phyloP scores from a whole-genome alignment of 768 basidiomycete species.

The Leccinum uliginosum region DNA sequence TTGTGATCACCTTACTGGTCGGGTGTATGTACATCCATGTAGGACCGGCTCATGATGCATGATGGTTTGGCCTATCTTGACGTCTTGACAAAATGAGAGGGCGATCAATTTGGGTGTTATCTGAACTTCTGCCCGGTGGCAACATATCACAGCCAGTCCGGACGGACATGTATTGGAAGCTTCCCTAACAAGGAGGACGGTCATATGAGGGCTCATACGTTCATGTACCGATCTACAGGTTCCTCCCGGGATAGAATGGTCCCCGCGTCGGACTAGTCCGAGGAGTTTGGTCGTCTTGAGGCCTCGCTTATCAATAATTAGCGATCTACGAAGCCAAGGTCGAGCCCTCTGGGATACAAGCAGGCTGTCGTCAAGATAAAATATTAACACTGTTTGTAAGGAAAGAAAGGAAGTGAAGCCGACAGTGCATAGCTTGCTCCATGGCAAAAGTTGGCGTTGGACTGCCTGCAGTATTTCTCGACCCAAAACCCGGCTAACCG shows the following conservation, averaged over 20 bases:
- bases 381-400: not conserved
- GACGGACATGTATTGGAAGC: not conserved
- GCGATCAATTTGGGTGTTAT: not conserved
- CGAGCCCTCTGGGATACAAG: not conserved
- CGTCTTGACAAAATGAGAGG: not conserved
- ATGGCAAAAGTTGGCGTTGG: not conserved
- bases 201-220: not conserved
- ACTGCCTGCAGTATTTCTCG: not conserved
- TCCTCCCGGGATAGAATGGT: not conserved
- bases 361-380: not conserved
- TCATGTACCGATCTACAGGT: conserved; percentile 1
- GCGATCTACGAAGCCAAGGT: not conserved
- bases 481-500: not conserved
- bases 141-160: not conserved
- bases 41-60: not conserved
- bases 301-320: not conserved
- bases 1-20: conserved; percentile 11
- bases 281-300: conserved; percentile 13
- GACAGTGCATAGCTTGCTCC: not conserved
- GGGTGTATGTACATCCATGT: not conserved
- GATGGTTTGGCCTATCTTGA: not conserved
- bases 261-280: conserved; percentile 9
- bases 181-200: not conserved
- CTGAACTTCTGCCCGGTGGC: not conserved
- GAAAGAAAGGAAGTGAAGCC: not conserved